Base-by-base conservation (phyloP, 768 basidiomycete genomes). In the Favolaschia claudopus region DNA sequence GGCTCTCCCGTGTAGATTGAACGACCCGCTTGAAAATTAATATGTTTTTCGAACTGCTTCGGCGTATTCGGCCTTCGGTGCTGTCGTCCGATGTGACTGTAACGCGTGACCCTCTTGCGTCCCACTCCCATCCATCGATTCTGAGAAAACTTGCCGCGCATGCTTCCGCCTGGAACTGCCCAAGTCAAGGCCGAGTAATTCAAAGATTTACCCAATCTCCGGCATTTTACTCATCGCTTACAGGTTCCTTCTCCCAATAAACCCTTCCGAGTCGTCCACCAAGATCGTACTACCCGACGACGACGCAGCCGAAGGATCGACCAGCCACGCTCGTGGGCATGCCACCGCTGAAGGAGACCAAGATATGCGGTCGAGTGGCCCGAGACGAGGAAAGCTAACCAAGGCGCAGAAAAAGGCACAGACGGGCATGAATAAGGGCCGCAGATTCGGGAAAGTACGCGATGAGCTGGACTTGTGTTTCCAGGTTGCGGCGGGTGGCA, bases 381-480 rank as follows among this genome's bases (percentile, higher is more conserved):
- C 72, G 20, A 60, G 70, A 32, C 68, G 74, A 46, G 72, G 66
- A n/a, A 76, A 73, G 64, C 69, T 80, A 52, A 82, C 81, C 12
- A 88, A 85, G 68, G 86, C 88, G 62, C 83, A 88, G 69, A 89
- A 85, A 72, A 92, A 92, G 72, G 85, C 88, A 12, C 82, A 86
- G 58, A 79, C 85, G 29, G 95, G 95, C 2, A 86, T 88, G 58
- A 97, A 96, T 73, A 96, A 94, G 70, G 89, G 86, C 13, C 75
- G 96, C 37, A 82, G 87, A 14, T 95, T 94, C 72, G 87, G 82
- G 17, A 89, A 89, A 69, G 79, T 91, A 17, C 80, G 85, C 50
- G 95, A 96, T 67, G 90, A 91, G 39, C 74, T 93, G 3, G 88
- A 93, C 31, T 76, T 98, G 25, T 98, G 96, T 74, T 91, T 88